Evolutionary conservation across 441 rosid genomes (phyloP).

Genomic region (Erodium chrysanthum): DNA sequence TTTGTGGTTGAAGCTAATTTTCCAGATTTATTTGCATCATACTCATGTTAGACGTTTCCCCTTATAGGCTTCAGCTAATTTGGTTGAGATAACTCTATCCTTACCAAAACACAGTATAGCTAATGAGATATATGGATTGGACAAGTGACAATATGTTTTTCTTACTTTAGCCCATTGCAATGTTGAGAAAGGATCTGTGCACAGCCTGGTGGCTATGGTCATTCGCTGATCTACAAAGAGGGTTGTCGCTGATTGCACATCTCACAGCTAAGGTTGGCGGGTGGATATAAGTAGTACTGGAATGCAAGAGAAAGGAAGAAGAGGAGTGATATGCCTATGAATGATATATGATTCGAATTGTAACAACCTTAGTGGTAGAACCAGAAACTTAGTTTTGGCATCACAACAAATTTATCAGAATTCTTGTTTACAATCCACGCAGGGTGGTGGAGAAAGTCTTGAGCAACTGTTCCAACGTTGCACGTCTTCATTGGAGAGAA

Average conservation of each 20-base stretch:
- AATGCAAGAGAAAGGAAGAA: too few species aligned
- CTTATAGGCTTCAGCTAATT: not conserved
- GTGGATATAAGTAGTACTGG: too few species aligned
- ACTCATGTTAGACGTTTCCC: not conserved
- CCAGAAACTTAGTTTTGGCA: not conserved
- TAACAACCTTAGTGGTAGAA: not conserved
- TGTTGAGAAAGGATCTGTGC: not conserved
- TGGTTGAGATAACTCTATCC: not conserved
- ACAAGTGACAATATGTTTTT: not conserved
- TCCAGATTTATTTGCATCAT: not conserved
- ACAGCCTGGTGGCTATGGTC: not conserved
- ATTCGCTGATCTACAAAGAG: not conserved
- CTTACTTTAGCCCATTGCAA: not conserved
- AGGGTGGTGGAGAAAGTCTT: constrained; percentile 91
- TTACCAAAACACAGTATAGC: not conserved
- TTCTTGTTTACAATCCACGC: constrained; percentile 12
- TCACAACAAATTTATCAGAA: not conserved
- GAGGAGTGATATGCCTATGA: too few species aligned
- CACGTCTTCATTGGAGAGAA: constrained; percentile 51
- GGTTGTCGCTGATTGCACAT: not conserved
- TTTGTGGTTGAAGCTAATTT: not conserved
- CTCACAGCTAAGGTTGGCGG: not conserved
- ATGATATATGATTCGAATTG: too few species aligned
- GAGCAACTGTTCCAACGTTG: constrained; percentile 59
- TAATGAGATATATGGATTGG: not conserved